Evolutionary conservation across 139 green algal species (phyloP).

Genomic region (Chlorella vulgaris): DNA sequence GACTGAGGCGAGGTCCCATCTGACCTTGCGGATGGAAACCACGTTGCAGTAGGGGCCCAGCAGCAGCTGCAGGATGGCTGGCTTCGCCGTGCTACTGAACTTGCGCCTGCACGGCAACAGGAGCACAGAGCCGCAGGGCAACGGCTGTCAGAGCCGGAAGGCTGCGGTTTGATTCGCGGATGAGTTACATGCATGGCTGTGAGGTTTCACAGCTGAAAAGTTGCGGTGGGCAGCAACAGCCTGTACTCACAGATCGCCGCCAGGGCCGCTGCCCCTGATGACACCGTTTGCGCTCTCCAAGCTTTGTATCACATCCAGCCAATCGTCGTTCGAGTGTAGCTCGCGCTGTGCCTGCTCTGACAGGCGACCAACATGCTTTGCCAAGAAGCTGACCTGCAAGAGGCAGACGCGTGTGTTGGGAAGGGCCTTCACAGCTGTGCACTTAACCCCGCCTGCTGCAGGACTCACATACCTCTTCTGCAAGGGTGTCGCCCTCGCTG

Average conservation of each 20-base stretch:
- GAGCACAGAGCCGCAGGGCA: not conserved
- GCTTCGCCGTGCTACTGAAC: conserved; percentile 53
- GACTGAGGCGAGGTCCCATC: not conserved
- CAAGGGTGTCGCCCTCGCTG: conserved; percentile 70
- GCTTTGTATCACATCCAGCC: conserved; percentile 27
- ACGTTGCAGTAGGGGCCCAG: conserved; percentile 63
- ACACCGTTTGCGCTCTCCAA: conserved; percentile 53
- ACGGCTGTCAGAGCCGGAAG: too few species aligned
- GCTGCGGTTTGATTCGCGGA: too few species aligned
- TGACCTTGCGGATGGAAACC: conserved; percentile 49
- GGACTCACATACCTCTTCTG: conserved; percentile 66
- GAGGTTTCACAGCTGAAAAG: too few species aligned
- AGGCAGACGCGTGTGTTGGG: not conserved
- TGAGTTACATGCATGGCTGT: too few species aligned
- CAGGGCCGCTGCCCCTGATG: conserved; percentile 65
- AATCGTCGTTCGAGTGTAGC: not conserved
- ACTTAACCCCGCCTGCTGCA: too few species aligned
- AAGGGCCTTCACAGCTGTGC: too few species aligned
- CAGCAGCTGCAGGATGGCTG: conserved; percentile 67
- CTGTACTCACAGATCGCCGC: conserved; percentile 67
- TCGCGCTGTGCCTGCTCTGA: not conserved
- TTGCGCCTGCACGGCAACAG: conserved; percentile 51
- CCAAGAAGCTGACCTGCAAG: not conserved
- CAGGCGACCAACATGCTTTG: not conserved
- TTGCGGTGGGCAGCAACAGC: not conserved